Base-by-base conservation (phyloP, 2,329 filamentous ascomycete genomes). In the Sarocladium kiliense region DNA sequence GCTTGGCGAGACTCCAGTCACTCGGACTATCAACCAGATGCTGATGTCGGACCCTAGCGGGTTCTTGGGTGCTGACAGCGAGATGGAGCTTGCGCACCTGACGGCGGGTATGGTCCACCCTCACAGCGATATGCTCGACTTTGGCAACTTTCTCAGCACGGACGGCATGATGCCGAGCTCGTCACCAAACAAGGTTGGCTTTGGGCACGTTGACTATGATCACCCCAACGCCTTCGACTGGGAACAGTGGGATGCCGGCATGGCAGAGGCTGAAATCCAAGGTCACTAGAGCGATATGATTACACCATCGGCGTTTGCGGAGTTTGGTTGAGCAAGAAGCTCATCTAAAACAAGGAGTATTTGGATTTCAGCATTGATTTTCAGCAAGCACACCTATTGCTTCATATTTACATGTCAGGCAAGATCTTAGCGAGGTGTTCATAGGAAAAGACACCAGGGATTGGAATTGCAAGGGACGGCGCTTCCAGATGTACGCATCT, bases 11-110 rank as follows among this genome's bases (percentile, higher is more conserved):
- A 84, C 83, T 5, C 84, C 85, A 0, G 80, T 87, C 63, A 84
- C 82, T 2, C 76, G 80, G 36, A 81, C 84, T 21, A 76, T 90
- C 34, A 81, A 80, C 59, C 79, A 87, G 61, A 74, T 89, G 58
- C 74, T 89, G 19, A 53, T 53, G 50, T 84, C 79, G 7, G 81
- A 86, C 58, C 74, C 73, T 10, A 74, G 77, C 55, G 66, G 74
- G 42, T 77, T 80, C 61, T 62, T 71, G 68, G 10, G 71, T 62
- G 58, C 72, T 64, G 34, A 72, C 66, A 56, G 73, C 25, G 74
- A 78, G 39, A 61, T 80, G 11, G 77, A 80, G 55, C 64, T 79
- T 26, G 30, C 71, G 71, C 3, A 61, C 68, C n/a, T 61, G 76
- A 25, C 71, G 71, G 3, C 71, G 71, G 3, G 60, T 68, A 18